Evolutionary conservation across 2,329 filamentous ascomycete species (phyloP), one percentile per base, ranked within the genome.

Genomic region (Epicoccum sorghinum): DNA sequence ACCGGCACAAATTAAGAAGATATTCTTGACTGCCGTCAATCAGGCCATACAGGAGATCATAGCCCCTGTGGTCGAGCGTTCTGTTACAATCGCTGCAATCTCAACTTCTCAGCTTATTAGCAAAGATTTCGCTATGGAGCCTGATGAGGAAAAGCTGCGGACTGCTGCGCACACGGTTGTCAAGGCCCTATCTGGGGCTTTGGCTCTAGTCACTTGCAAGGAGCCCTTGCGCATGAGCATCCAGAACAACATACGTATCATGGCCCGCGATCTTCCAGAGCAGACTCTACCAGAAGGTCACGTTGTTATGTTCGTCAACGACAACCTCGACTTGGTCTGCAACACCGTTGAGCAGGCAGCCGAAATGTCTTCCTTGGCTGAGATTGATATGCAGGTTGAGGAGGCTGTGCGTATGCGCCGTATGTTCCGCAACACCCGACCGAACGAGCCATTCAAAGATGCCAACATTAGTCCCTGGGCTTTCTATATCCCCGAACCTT

Each of bases 281-380:
- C 85, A 88, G 65, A 90, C 90, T 13, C 83, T 99, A 58, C 91
- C 95, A 0, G 95, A 99, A 77, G 95, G 95, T 6, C 90, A 95
- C 29, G 95, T 99, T 57, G 85, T 98, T 52, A 97, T 99, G 91
- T 98, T 96, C 75, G 93, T 99, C 57, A 99, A 98, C 73, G 93
- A 96, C 61, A 99, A 99, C 72, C 83, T 99, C 27, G 95, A 99
- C 65, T 83, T 92, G 36, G 93, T 96, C 41, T 98, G 95, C 70
- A 89, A 86, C 65, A 90, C 97, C 59, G 96, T 99, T 40, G 95
- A 99, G 75, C 92, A 95, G 74, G 93, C 95, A 47, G 96, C 95
- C 3, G 93, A 98, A 73, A 90, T 96, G 68, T 90, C 93, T 57
- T 95, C 95, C 8, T 81, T 97, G 35, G 89, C 91, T 2, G 95